These are phyloP conservation scores for Mycena crocata DNA, from an alignment of 768 basidiomycete species.

Conservation along the genomic window DNA sequence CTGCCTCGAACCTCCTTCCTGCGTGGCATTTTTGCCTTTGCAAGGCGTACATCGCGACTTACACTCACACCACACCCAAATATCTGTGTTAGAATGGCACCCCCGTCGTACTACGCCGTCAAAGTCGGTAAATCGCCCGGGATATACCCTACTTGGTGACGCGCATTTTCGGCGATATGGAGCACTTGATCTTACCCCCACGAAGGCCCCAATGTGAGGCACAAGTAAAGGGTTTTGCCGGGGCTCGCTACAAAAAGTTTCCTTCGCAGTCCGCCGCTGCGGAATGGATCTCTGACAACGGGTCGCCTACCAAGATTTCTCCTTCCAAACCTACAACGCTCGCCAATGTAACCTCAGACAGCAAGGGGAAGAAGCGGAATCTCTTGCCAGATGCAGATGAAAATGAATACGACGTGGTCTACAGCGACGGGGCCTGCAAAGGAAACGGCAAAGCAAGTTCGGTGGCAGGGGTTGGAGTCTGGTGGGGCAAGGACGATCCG, in stretches of 20 bases:
- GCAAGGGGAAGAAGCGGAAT: slow-evolving; percentile 49
- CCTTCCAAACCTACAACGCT: slow-evolving; percentile 11
- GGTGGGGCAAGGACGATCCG: slow-evolving; percentile 80
- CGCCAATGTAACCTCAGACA: neutral
- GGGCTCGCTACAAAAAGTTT: slow-evolving; percentile 79
- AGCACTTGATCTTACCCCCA: neutral
- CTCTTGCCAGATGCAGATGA: slow-evolving; percentile 44
- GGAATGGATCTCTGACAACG: slow-evolving; percentile 55
- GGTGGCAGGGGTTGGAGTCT: slow-evolving; percentile 88
- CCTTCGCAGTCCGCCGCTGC: slow-evolving; percentile 65
- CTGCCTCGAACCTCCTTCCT: slow-evolving; percentile 3
- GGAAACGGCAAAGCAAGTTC: slow-evolving; percentile 80
- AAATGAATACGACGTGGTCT: slow-evolving; percentile 65
- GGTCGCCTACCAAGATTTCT: neutral
- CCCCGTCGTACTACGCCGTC: slow-evolving; percentile 23
- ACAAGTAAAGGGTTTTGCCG: slow-evolving; percentile 74
- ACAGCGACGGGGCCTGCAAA: slow-evolving; percentile 89
- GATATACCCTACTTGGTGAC: slow-evolving; percentile 50
- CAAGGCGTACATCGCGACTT: neutral
- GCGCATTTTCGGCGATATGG: neutral
- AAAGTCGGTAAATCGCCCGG: slow-evolving; percentile 54
- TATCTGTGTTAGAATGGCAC: too few species aligned
- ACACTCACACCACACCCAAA: too few species aligned
- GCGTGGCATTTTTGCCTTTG: neutral
- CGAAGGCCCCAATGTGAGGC: slow-evolving; percentile 77